Conservation (phyloP, 805 yeast genomes). For the Candida palmyrensis region DNA sequence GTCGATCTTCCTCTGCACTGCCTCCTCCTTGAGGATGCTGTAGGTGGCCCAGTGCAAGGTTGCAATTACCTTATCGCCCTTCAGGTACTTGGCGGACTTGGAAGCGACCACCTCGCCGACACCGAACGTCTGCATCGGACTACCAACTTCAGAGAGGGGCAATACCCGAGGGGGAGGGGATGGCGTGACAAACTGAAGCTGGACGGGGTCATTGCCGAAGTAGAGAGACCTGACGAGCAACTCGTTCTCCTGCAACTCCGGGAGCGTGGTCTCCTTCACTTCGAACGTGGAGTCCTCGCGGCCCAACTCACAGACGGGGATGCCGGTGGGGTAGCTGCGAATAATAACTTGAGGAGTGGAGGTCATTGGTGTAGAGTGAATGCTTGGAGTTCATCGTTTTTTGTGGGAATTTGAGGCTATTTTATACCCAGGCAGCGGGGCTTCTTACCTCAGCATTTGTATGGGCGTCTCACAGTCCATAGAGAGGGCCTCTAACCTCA, state of each 20-base stretch:
- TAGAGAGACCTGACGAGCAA: conserved; percentile 21
- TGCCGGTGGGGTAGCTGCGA: no score
- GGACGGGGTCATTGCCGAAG: conserved; percentile 33
- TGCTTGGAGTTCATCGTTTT: background rate
- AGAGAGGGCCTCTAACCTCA: no score
- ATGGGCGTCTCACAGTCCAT: no score
- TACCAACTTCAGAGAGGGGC: conserved; percentile 16
- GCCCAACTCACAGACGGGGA: conserved; percentile 1
- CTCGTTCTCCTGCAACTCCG: conserved; percentile 18
- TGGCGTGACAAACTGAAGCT: conserved; percentile 10
- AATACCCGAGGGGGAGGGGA: conserved; percentile 19
- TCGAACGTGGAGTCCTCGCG: conserved; percentile 25
- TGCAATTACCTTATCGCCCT: conserved; percentile 21
- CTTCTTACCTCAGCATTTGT: no score
- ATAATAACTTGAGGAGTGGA: no score
- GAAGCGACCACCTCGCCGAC: conserved; percentile 21
- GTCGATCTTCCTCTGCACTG: conserved; percentile 13
- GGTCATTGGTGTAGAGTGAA: no score
- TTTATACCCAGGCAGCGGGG: no score
- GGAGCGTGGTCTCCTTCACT: conserved; percentile 12
- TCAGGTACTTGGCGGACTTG: conserved; percentile 15
- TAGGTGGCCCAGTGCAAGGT: conserved; percentile 20
- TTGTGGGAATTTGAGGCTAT: background rate
- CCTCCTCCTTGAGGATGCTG: conserved; percentile 11
- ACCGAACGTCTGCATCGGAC: conserved; percentile 17